These are phyloP conservation scores for Ustilago hordei DNA, from an alignment of 1,284 basidiomycete species.

Conservation along the genomic window DNA sequence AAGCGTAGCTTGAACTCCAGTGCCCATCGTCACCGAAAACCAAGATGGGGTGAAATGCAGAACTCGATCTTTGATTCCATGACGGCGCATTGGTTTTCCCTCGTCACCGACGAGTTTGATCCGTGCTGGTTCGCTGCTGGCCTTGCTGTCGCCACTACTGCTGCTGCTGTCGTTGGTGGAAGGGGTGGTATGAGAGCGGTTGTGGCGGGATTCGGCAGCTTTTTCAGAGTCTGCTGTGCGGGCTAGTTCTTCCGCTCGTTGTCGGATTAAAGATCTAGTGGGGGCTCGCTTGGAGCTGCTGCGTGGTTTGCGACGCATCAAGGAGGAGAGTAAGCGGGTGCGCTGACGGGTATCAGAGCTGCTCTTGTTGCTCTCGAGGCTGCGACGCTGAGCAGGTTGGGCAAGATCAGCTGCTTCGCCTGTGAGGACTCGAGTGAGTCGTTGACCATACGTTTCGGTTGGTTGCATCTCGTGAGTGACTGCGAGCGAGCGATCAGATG, in stretches of 20 bases:
- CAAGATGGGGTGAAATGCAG: slow-evolving; percentile 60
- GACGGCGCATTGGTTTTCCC: slow-evolving; percentile 44
- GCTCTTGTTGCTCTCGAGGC: not conserved
- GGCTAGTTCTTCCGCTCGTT: slow-evolving; percentile 37
- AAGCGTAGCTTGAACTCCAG: slow-evolving; percentile 54
- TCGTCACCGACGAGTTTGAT: slow-evolving; percentile 45
- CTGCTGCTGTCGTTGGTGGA: not conserved
- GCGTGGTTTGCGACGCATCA: slow-evolving; percentile 17
- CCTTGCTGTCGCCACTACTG: not conserved
- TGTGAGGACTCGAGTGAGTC: slow-evolving; percentile 35
- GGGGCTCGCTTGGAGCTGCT: not conserved
- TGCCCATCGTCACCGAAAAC: slow-evolving; percentile 62
- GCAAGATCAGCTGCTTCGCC: slow-evolving; percentile 18
- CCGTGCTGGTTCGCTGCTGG: slow-evolving; percentile 24
- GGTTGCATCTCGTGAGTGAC: slow-evolving; percentile 15
- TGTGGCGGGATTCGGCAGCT: slow-evolving; percentile 7
- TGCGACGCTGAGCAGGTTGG: not conserved
- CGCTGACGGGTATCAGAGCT: not conserved
- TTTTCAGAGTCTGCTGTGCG: slow-evolving; percentile 46
- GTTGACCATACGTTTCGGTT: slow-evolving; percentile 36
- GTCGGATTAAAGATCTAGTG: slow-evolving; percentile 17
- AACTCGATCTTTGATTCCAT: slow-evolving; percentile 48
- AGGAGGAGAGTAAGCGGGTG: not conserved
- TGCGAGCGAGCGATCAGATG: not conserved
- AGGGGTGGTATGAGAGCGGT: not conserved